Conservation (phyloP, 1,139 yeast species). For the Hemisphaericaspora subhashii region DNA sequence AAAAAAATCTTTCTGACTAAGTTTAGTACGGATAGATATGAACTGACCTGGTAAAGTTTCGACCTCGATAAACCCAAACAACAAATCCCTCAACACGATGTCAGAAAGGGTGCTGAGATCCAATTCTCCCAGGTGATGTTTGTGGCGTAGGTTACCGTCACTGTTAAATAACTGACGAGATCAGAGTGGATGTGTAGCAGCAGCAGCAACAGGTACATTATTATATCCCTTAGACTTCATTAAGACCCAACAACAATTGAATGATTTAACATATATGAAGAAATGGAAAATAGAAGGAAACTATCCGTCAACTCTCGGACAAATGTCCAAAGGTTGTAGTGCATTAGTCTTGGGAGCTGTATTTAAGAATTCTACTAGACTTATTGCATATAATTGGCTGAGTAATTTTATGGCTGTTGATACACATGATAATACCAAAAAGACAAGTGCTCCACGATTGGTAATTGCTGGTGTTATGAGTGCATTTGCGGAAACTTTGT, state of each 20-base stretch:
- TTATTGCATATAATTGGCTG: slow-evolving; percentile 74
- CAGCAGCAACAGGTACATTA: slow-evolving; percentile 64
- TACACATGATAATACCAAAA: slow-evolving; percentile 31
- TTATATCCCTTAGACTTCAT: slow-evolving; percentile 86
- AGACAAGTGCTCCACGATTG: slow-evolving; percentile 67
- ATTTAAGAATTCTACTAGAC: slow-evolving; percentile 69
- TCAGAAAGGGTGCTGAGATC: no score
- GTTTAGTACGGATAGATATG: no score
- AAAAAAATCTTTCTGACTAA: no score
- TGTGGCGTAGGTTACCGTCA: no score
- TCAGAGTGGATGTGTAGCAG: slow-evolving; percentile 78
- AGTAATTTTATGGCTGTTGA: slow-evolving; percentile 72
- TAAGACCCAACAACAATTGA: slow-evolving; percentile 72
- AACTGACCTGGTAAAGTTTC: no score
- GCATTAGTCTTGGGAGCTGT: slow-evolving; percentile 79
- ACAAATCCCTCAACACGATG: no score
- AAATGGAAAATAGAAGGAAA: slow-evolving; percentile 40
- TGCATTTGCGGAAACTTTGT: slow-evolving; percentile 75
- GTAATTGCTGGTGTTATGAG: slow-evolving; percentile 86
- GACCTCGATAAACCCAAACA: no score
- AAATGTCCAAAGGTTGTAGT: slow-evolving; percentile 70
- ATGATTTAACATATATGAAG: slow-evolving; percentile 37
- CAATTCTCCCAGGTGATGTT: no score
- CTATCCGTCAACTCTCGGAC: slow-evolving; percentile 40
- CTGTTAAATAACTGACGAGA: slow-evolving; percentile 68